Evolutionary conservation across 2,329 filamentous ascomycete species (phyloP).

Genomic region (Cytospora mali): DNA sequence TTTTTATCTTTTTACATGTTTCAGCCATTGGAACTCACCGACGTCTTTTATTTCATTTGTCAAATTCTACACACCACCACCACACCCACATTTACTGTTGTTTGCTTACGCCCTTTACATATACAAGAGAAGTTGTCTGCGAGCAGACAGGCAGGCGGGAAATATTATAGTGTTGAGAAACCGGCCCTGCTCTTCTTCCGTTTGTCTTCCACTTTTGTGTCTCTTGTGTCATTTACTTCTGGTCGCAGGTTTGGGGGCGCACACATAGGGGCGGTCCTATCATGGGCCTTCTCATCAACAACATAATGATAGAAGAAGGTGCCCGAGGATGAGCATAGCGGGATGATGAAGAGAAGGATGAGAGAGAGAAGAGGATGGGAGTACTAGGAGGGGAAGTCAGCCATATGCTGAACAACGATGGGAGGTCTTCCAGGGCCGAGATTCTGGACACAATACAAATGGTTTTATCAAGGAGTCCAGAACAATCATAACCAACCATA

Average conservation of each 20-base stretch:
- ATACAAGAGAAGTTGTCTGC: constrained; percentile 35
- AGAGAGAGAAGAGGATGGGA: neutral
- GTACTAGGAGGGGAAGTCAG: neutral
- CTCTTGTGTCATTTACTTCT: neutral
- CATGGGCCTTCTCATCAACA: neutral
- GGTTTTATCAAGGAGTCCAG: neutral
- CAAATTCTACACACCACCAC: constrained; percentile 12
- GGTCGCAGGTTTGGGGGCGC: neutral
- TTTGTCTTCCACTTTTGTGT: neutral
- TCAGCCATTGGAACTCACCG: constrained; percentile 18
- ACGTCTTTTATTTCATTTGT: constrained; percentile 32
- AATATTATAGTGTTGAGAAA: constrained; percentile 26
- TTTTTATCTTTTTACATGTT: constrained; percentile 16
- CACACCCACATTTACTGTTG: constrained; percentile 22
- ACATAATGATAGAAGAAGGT: neutral
- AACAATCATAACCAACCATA: neutral
- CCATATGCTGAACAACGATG: neutral
- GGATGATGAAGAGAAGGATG: neutral
- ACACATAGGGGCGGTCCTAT: neutral
- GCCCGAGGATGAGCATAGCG: neutral
- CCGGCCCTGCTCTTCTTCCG: neutral
- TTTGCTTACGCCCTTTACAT: constrained; percentile 35
- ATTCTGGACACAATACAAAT: constrained; percentile 1
- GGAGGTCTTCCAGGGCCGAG: neutral
- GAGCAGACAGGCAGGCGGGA: constrained; percentile 30